These are phyloP conservation scores for Kentomonas sorsogonicus DNA, from an alignment of 208 protist species.

Conservation along the genomic window DNA sequence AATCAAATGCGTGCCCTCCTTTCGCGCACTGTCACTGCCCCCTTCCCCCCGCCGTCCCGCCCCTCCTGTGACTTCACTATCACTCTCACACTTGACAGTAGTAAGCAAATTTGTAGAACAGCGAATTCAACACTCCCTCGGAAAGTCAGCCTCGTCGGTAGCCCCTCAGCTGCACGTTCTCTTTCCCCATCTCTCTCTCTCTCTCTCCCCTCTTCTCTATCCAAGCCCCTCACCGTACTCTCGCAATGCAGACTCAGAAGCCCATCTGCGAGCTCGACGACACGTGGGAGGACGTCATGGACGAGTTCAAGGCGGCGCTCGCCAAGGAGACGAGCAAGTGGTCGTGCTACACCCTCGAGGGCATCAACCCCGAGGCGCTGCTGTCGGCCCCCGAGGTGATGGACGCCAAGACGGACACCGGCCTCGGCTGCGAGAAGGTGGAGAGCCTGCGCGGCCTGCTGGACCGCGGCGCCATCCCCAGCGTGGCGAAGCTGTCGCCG, in stretches of 20 bases:
- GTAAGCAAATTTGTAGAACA: too few relatives aligned
- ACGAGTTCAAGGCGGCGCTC: constrained; percentile 36
- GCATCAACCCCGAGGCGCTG: constrained; percentile 70
- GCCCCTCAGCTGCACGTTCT: not conserved
- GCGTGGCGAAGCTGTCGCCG: constrained; percentile 26
- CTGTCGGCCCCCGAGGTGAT: constrained; percentile 79
- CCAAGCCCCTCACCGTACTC: not conserved
- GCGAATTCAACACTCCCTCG: too few relatives aligned
- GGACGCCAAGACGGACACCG: constrained; percentile 83
- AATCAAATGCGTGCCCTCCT: too few relatives aligned
- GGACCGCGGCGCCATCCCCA: constrained; percentile 37
- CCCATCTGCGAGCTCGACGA: constrained; percentile 49
- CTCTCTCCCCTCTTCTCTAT: not conserved
- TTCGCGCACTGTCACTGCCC: too few relatives aligned
- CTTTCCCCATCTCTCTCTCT: constrained; percentile 1
- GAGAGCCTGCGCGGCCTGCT: constrained; percentile 48
- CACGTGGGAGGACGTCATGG: constrained; percentile 67
- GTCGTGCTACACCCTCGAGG: constrained; percentile 52
- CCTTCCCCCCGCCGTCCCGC: too few relatives aligned
- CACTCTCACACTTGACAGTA: too few relatives aligned
- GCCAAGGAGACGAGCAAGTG: constrained; percentile 27
- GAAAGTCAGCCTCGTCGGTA: too few relatives aligned
- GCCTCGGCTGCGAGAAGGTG: constrained; percentile 47
- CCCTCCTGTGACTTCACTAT: too few relatives aligned
- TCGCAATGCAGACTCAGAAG: too few relatives aligned